Conservation (phyloP, 2,329 filamentous ascomycete species). For the Westerdykella aurantiaca region DNA sequence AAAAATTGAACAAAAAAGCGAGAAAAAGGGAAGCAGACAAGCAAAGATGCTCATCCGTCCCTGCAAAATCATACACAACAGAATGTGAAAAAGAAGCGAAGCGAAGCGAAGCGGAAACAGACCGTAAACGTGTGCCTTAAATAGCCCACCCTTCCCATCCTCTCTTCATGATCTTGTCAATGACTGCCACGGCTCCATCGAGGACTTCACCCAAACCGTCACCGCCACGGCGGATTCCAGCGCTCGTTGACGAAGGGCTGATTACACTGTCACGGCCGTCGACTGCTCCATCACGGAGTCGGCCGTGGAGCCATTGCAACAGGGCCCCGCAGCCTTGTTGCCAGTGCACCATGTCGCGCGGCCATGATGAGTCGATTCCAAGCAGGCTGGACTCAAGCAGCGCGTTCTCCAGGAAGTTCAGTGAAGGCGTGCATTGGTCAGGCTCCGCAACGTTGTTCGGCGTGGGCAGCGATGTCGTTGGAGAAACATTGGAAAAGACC, state of each 20-base stretch:
- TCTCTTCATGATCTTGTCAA: conserved; percentile 26
- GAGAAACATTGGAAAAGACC: conserved; percentile 12
- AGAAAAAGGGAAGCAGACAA: not conserved
- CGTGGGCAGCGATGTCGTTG: conserved; percentile 9
- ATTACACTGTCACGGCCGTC: conserved; percentile 13
- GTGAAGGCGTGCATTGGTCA: conserved; percentile 17
- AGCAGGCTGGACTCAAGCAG: conserved; percentile 13
- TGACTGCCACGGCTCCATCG: conserved; percentile 19
- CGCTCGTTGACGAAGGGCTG: conserved; percentile 7
- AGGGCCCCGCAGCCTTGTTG: conserved; percentile 8
- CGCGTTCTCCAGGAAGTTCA: conserved; percentile 22
- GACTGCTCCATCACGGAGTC: conserved; percentile 15
- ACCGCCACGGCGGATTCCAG: conserved; percentile 9
- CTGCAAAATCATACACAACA: not conserved
- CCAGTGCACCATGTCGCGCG: conserved; percentile 9
- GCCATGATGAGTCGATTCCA: conserved; percentile 12
- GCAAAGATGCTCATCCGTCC: not conserved
- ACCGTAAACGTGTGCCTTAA: conserved; percentile 7
- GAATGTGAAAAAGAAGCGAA: not conserved
- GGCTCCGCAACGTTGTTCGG: conserved; percentile 14
- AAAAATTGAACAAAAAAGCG: not conserved
- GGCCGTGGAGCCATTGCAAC: conserved; percentile 30
- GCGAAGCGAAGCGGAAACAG: not conserved
- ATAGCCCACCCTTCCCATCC: conserved; percentile 29
- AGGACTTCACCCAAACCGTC: conserved; percentile 27